phyloP scores from a whole-genome alignment of 2,329 filamentous ascomycete genomes.

The Cercospora nicotianae region DNA sequence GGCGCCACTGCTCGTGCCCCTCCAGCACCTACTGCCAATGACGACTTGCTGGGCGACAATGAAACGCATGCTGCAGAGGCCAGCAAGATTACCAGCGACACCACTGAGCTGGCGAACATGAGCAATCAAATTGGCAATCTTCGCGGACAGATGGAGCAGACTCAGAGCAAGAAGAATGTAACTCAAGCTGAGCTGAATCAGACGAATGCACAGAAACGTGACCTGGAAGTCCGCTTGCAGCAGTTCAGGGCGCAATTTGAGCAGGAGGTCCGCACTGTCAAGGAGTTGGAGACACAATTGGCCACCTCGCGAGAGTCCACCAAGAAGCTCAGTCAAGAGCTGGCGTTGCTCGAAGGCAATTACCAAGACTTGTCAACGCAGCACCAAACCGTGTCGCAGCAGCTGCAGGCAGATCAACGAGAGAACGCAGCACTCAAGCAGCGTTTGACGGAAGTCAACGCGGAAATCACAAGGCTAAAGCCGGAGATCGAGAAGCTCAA shows the following conservation, averaged over 20 bases:
- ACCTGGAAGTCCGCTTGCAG: constrained; percentile 83
- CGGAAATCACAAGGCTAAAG: constrained; percentile 78
- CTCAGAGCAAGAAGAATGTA: constrained; percentile 75
- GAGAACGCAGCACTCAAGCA: constrained; percentile 87
- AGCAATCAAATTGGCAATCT: constrained; percentile 92
- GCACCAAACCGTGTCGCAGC: constrained; percentile 71
- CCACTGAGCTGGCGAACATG: constrained; percentile 88
- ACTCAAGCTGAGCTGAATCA: constrained; percentile 82
- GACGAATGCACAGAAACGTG: constrained; percentile 81
- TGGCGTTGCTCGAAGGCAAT: constrained; percentile 76
- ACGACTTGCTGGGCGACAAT: constrained; percentile 87
- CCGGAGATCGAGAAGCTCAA: constrained; percentile 91
- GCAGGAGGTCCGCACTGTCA: constrained; percentile 85
- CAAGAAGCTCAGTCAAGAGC: constrained; percentile 78
- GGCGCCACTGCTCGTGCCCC: constrained; percentile 29
- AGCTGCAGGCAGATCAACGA: constrained; percentile 80
- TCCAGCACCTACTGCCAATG: constrained; percentile 44
- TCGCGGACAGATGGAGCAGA: constrained; percentile 90
- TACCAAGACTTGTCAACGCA: constrained; percentile 80
- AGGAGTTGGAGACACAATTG: constrained; percentile 79
- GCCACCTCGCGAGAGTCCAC: constrained; percentile 74
- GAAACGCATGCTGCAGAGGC: constrained; percentile 73
- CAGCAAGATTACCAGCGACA: constrained; percentile 84
- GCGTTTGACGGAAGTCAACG: constrained; percentile 78
- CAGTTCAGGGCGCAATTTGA: constrained; percentile 89